Percentiles rank a stretch among this genome's conserved stretches.
Conservation (phyloP, 352 stramenopile genomes). For the Globisporangium radiosum region DNA sequence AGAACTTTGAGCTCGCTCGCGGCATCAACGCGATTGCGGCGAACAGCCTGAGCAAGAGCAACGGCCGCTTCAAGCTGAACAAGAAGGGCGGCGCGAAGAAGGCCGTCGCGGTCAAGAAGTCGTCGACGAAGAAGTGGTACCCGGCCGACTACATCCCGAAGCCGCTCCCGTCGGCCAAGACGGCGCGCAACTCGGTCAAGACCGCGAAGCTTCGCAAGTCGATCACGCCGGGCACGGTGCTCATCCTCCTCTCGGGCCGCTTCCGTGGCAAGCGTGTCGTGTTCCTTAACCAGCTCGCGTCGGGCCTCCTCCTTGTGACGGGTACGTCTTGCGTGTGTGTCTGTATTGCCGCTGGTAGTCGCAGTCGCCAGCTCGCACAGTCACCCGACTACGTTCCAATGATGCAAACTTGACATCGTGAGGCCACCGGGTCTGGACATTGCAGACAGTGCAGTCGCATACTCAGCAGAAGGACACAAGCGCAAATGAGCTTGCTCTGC, state of each 20-base stretch:
- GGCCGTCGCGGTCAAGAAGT: conserved; percentile 36
- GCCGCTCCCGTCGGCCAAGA: conserved; percentile 68
- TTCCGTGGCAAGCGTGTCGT: conserved; percentile 99
- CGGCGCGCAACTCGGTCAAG: conserved; percentile 78
- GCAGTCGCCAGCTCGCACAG: background rate
- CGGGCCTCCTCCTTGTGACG: conserved; percentile 95
- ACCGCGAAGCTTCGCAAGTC: conserved; percentile 92
- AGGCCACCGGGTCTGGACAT: conserved; percentile 24
- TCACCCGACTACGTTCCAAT: conserved; percentile 28
- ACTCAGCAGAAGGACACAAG: conserved; percentile 8
- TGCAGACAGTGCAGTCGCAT: background rate
- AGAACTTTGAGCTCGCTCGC: conserved; percentile 68
- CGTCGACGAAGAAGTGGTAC: conserved; percentile 69
- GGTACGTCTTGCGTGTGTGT: conserved; percentile 35
- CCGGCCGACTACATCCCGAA: conserved; percentile 73
- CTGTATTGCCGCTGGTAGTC: background rate
- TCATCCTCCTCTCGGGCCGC: conserved; percentile 96
- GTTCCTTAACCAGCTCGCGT: conserved; percentile 97
- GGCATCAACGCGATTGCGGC: conserved; percentile 73
- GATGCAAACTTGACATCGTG: conserved; percentile 70
- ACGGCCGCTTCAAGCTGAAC: conserved; percentile 49
- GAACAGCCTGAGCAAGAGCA: conserved; percentile 57
- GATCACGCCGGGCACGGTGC: conserved; percentile 96
- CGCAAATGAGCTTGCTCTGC: conserved; percentile 2
- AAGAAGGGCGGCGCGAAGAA: conserved; percentile 68